A percentile compares a stretch with the other conserved stretches of the same genome.
phyloP scores from a whole-genome alignment of 805 yeast species.

The Nakazawaea populi region DNA sequence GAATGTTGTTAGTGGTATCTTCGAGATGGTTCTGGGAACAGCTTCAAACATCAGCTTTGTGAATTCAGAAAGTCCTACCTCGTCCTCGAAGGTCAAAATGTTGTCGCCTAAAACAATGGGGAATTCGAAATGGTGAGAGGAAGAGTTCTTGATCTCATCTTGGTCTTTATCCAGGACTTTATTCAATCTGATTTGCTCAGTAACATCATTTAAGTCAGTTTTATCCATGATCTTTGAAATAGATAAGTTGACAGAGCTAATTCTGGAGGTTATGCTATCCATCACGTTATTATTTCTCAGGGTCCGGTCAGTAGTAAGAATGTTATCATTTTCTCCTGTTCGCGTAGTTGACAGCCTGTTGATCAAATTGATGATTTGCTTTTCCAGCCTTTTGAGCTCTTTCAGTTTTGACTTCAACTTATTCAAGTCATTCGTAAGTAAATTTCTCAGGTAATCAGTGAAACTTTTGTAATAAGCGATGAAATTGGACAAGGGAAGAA shows the following conservation, averaged over 20 bases:
- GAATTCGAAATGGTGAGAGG: not conserved
- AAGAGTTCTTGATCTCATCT: too few species aligned
- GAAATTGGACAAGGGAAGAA: slow-evolving; percentile 3
- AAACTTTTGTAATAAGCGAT: slow-evolving; percentile 1
- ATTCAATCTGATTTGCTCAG: too few species aligned
- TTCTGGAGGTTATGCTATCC: not conserved
- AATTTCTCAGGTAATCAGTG: not conserved
- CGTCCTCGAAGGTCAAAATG: not conserved
- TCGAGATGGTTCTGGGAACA: not conserved
- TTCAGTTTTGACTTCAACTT: slow-evolving; percentile 16
- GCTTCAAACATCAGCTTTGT: not conserved
- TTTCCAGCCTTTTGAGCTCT: slow-evolving; percentile 25
- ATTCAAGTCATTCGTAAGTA: not conserved
- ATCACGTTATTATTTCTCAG: not conserved
- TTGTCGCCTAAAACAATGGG: slow-evolving; percentile 5
- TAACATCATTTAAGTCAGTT: too few species aligned
- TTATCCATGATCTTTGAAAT: too few species aligned
- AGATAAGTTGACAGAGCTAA: too few species aligned
- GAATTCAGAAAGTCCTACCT: not conserved
- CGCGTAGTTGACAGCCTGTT: not conserved
- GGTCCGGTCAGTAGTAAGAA: not conserved
- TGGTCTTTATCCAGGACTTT: too few species aligned
- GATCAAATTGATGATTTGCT: slow-evolving; percentile 15
- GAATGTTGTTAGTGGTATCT: not conserved
- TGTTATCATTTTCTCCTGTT: not conserved